phyloP scores from a whole-genome alignment of 306 rosid genomes.

The Rosa persica region DNA sequence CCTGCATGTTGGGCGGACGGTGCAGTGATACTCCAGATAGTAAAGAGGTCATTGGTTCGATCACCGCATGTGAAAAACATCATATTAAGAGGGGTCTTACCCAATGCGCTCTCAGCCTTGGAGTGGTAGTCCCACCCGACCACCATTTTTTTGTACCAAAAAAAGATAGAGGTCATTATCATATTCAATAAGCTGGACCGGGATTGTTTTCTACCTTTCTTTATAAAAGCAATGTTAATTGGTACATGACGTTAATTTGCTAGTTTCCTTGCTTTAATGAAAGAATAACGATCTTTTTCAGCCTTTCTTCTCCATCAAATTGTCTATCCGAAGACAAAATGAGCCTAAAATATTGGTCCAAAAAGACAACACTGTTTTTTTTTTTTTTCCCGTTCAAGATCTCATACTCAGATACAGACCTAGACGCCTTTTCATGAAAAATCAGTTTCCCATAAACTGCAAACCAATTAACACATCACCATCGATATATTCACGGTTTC shows the following conservation, averaged over 20 bases:
- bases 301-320: not conserved
- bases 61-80: too few relatives aligned
- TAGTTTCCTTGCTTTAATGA: not conserved
- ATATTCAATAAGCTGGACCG: not conserved
- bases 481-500: not conserved
- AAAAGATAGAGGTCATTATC: not conserved
- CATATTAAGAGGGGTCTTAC: too few relatives aligned
- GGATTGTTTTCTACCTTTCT: not conserved
- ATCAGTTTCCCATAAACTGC: not conserved
- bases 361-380: too few relatives aligned
- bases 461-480: not conserved
- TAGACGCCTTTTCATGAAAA: not conserved
- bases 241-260: not conserved
- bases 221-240: too few relatives aligned
- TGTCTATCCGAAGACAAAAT: not conserved
- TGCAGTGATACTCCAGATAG: too few relatives aligned
- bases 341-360: too few relatives aligned
- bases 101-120: too few relatives aligned
- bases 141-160: too few relatives aligned
- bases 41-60: too few relatives aligned
- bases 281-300: too few relatives aligned
- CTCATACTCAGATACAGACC: not conserved
- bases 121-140: too few relatives aligned
- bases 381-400: not conserved
- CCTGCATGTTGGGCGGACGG: too few relatives aligned